Percentiles rank a stretch among this genome's conserved stretches.
These are phyloP conservation scores for Theobroma cacao DNA, from an alignment of 345 rosid species.

Conservation along the genomic window DNA sequence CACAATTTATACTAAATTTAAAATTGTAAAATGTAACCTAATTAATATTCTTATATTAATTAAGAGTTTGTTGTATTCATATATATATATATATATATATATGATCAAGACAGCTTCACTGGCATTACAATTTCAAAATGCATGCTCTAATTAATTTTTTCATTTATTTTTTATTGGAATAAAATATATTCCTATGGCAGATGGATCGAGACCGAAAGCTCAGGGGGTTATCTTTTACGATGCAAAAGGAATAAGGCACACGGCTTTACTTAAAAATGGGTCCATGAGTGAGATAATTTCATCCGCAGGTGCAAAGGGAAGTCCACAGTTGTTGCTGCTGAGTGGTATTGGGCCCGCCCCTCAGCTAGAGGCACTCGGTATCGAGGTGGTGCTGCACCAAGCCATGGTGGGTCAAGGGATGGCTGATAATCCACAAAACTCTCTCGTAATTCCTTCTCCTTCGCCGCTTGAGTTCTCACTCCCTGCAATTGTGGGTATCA, in stretches of 20 bases:
- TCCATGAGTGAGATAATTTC: conserved; percentile 54
- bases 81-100: no score
- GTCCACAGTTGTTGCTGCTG: conserved; percentile 79
- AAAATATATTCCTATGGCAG: conserved; percentile 7
- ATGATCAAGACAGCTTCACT: no score
- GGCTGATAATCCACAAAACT: conserved; percentile 82
- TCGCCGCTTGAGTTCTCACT: conserved; percentile 60
- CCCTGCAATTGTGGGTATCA: conserved; percentile 65
- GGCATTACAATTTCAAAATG: no score
- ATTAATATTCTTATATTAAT: no score
- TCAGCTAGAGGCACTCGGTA: conserved; percentile 44
- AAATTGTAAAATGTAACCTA: no score
- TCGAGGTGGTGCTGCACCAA: conserved; percentile 51
- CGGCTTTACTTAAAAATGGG: conserved; percentile 31
- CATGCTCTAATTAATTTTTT: no score
- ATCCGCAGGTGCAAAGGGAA: conserved; percentile 72
- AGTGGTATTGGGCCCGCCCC: conserved; percentile 69
- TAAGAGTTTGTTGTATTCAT: no score
- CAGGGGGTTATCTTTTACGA: conserved; percentile 63
- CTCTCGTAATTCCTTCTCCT: conserved; percentile 58
- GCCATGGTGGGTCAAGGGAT: conserved; percentile 79
- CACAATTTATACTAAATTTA: no score
- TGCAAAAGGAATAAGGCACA: conserved; percentile 37
- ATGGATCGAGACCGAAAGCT: conserved; percentile 50
- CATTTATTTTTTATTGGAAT: background rate